Conservation (phyloP, 805 yeast species). For the Monosporozyma siamensis region DNA sequence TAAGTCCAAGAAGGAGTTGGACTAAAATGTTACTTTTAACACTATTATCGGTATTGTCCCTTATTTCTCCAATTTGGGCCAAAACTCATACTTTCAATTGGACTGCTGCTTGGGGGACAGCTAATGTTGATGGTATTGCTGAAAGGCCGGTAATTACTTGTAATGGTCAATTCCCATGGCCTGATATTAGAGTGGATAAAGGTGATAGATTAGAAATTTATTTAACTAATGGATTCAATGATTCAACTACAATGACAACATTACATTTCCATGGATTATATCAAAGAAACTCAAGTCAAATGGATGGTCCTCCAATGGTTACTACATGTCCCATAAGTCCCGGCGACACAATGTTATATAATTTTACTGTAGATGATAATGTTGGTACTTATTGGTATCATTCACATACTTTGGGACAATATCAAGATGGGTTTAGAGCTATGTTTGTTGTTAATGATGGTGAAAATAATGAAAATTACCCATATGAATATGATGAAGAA, state of each 20-base stretch:
- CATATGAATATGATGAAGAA: slow-evolving; percentile 77
- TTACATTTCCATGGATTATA: slow-evolving; percentile 93
- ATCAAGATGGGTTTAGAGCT: slow-evolving; percentile 89
- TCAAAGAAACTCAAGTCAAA: slow-evolving; percentile 54
- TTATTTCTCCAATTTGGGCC: slow-evolving; percentile 7
- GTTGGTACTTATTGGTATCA: slow-evolving; percentile 96
- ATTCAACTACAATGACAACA: slow-evolving; percentile 60
- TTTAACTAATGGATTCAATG: slow-evolving; percentile 62
- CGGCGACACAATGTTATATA: slow-evolving; percentile 63
- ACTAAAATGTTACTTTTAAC: not conserved
- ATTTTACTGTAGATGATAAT: slow-evolving; percentile 76
- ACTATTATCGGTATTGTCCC: no score
- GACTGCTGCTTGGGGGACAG: slow-evolving; percentile 51
- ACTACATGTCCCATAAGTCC: slow-evolving; percentile 92
- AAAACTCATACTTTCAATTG: slow-evolving; percentile 53
- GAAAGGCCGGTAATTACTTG: slow-evolving; percentile 37
- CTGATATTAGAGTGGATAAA: slow-evolving; percentile 62
- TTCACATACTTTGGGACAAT: slow-evolving; percentile 83
- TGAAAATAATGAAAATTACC: slow-evolving; percentile 39
- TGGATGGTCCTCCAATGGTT: slow-evolving; percentile 88
- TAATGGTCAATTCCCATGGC: slow-evolving; percentile 67
- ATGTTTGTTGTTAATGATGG: slow-evolving; percentile 66
- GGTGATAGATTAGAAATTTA: slow-evolving; percentile 72
- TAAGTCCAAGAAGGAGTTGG: no score
- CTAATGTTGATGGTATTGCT: slow-evolving; percentile 34